A percentile compares a stretch with the other conserved stretches of the same genome.
These are phyloP conservation scores for Lepidium didymum DNA, from an alignment of 345 rosid genomes.

Conservation along the genomic window DNA sequence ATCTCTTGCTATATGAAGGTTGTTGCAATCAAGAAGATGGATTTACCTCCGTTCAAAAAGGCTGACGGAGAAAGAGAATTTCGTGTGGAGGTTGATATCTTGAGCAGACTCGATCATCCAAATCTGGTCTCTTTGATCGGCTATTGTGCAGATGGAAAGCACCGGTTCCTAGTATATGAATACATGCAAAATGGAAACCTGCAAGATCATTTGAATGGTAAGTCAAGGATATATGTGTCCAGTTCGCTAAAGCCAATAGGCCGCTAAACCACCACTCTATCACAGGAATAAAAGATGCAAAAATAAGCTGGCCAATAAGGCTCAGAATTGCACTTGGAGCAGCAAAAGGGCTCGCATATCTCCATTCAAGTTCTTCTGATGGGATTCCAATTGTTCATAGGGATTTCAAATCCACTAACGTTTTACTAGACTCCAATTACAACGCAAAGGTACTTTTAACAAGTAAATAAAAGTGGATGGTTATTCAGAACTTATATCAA, in stretches of 20 bases:
- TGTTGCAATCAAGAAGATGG: constrained; percentile 98
- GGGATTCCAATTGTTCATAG: constrained; percentile 91
- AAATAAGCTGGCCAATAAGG: constrained; percentile 79
- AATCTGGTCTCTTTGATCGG: constrained; percentile 88
- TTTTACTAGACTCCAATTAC: constrained; percentile 59
- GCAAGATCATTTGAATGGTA: constrained; percentile 91
- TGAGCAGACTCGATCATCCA: constrained; percentile 93
- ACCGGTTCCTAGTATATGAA: constrained; percentile 88
- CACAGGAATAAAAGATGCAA: constrained; percentile 69
- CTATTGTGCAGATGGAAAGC: constrained; percentile 90
- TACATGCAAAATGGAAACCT: constrained; percentile 92
- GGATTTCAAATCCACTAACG: constrained; percentile 91
- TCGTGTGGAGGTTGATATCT: constrained; percentile 91
- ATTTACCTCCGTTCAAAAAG: constrained; percentile 68
- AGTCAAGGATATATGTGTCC: constrained; percentile 18
- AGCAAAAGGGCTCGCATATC: constrained; percentile 90
- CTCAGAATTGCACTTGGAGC: constrained; percentile 88
- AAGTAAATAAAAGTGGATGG: neutral
- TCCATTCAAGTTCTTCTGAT: constrained; percentile 75
- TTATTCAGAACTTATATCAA: neutral
- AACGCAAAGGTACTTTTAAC: constrained; percentile 66
- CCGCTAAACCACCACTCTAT: neutral
- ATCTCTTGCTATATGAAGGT: constrained; percentile 45
- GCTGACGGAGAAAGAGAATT: constrained; percentile 93
- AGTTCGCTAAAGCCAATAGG: neutral